Base-by-base conservation (phyloP, 305 asterid species). In the Fraxinus xanthoxyloides region DNA sequence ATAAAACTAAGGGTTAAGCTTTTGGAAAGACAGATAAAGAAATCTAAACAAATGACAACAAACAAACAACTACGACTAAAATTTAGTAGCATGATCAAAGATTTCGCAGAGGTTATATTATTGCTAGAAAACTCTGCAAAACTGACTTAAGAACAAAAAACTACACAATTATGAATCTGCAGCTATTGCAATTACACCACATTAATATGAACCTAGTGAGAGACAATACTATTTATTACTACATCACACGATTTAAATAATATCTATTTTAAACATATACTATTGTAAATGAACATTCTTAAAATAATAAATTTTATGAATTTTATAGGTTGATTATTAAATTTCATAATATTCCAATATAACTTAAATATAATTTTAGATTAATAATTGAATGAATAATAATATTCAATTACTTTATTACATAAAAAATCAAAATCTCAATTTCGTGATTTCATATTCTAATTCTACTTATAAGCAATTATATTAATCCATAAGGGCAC, bases 1-100 rank as follows among this genome's bases (percentile, higher is more conserved):
- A 80, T 48, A 86, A 77, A 48, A 63, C 77, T 80, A 79, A 81
- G 79, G 36, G 82, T 79, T 21, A 54, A 75, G 65, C 32, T 26
- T 74, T 51, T 51, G 24, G 6, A 56, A 48, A 40, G 77, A 28
- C 7, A 28, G n/a, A 43, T 40, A 54, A 61, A 31, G 21, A 48
- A 63, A 83, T 30, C 35, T 75, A 78, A 79, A 80, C 65, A 38
- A 59, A 48, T 30, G 46, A 40, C 69, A 56, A 75, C 31, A 80
- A 80, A 69, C 35, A 75, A 65, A 32, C 21, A 28, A 72, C 23
- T 34, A 38, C 35, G 30, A 40, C 40, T 69, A 46, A 48, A 65
- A 72, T 77, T 77, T 26, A 56, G 81, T 77, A 75, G 75, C 78
- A 69, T 65, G 73, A 75, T 40, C 79, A 54, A 82, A 75, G n/a